These are phyloP conservation scores for Ophiosphaerella korrae DNA, from an alignment of 2,329 filamentous ascomycete species.

Conservation along the genomic window DNA sequence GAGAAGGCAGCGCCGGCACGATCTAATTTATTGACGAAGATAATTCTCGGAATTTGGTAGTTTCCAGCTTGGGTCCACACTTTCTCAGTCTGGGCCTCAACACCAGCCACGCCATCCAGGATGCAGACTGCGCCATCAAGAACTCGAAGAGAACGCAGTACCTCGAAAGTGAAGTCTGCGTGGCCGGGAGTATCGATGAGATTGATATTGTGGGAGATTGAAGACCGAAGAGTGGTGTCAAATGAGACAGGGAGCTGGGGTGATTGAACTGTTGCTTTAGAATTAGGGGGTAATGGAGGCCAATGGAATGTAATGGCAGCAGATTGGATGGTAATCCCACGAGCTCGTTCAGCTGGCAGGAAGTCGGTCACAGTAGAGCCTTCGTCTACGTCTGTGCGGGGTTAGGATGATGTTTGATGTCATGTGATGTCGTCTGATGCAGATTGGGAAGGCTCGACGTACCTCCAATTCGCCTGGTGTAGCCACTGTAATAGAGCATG, in stretches of 20 bases:
- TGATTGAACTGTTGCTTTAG: slow-evolving; percentile 23
- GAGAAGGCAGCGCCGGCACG: slow-evolving; percentile 82
- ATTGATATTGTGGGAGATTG: slow-evolving; percentile 58
- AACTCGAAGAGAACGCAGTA: slow-evolving; percentile 85
- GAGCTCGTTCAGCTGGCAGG: slow-evolving; percentile 84
- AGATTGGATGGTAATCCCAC: slow-evolving; percentile 97
- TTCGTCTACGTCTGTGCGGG: slow-evolving; percentile 77
- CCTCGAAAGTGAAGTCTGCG: slow-evolving; percentile 96
- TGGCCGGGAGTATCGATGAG: slow-evolving; percentile 93
- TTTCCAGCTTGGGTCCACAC: slow-evolving; percentile 91
- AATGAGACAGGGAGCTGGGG: slow-evolving; percentile 37
- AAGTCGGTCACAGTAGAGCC: slow-evolving; percentile 98
- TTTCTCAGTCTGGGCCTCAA: slow-evolving; percentile 95
- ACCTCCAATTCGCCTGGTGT: slow-evolving; percentile 82
- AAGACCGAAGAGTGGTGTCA: slow-evolving; percentile 52
- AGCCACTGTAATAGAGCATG: slow-evolving; percentile 96
- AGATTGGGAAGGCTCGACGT: slow-evolving; percentile 15
- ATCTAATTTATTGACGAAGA: slow-evolving; percentile 86
- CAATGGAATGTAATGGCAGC: slow-evolving; percentile 95
- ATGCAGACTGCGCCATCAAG: slow-evolving; percentile 92
- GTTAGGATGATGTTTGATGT: slow-evolving; percentile 3
- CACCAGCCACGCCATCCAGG: slow-evolving; percentile 87
- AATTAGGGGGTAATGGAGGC: slow-evolving; percentile 65
- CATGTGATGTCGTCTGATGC: no score
- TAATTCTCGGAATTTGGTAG: slow-evolving; percentile 81